phyloP scores from a whole-genome alignment of 2,329 filamentous ascomycete species.

The Colletotrichum tropicale region DNA sequence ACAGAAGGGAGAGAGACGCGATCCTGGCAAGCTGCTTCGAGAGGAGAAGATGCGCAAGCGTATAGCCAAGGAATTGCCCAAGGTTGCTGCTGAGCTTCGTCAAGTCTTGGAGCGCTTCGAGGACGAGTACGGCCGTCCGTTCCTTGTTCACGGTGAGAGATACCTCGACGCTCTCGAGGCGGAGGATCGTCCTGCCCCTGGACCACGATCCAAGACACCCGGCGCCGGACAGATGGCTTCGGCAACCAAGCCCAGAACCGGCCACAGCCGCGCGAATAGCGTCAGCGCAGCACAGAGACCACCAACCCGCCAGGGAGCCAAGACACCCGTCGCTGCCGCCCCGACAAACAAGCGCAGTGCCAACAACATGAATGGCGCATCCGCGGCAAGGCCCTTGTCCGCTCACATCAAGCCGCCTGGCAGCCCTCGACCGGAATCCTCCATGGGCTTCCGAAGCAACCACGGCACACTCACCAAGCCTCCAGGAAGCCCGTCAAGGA shows the following conservation, averaged over 20 bases:
- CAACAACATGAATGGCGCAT: conserved; percentile 23
- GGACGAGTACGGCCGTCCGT: conserved; percentile 90
- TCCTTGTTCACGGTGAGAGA: conserved; percentile 89
- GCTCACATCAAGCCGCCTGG: conserved; percentile 17
- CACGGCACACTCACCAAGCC: conserved; percentile 25
- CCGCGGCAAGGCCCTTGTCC: conserved; percentile 1
- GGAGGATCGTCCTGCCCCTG: conserved; percentile 56
- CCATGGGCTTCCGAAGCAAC: conserved; percentile 18
- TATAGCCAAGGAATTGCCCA: conserved; percentile 94
- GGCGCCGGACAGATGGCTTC: conserved; percentile 57
- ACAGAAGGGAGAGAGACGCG: conserved; percentile 90
- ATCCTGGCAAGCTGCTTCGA: conserved; percentile 89
- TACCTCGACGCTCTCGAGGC: conserved; percentile 86
- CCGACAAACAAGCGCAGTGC: conserved; percentile 31
- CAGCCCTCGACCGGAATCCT: background rate
- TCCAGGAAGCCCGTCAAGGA: conserved; percentile 67
- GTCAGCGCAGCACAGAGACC: conserved; percentile 24
- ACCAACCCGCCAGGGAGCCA: conserved; percentile 33
- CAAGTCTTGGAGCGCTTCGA: conserved; percentile 88
- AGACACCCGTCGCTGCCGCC: conserved; percentile 59
- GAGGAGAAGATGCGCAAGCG: conserved; percentile 98
- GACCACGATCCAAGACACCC: conserved; percentile 76
- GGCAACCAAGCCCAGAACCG: conserved; percentile 40
- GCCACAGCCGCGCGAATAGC: conserved; percentile 40
- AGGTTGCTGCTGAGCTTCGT: conserved; percentile 82